phyloP scores from a whole-genome alignment of 495 filamentous ascomycete species.

The Talaromyces adpressus region DNA sequence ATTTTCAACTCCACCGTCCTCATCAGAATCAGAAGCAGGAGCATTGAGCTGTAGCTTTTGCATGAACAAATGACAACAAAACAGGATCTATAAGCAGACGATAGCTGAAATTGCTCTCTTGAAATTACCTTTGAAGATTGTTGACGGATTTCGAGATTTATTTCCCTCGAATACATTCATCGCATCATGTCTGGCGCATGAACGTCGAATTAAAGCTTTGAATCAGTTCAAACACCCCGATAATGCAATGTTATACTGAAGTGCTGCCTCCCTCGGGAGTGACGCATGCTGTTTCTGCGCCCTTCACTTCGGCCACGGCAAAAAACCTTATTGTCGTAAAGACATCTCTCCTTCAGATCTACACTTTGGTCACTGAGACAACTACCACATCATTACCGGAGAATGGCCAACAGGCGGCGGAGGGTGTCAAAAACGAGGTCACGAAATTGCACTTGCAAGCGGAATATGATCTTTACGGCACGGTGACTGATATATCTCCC shows the following conservation, averaged over 20 bases:
- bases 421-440: constrained; percentile 36
- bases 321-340: constrained; percentile 84
- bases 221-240: neutral
- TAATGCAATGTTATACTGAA: constrained; percentile 83
- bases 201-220: neutral
- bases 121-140: neutral
- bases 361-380: constrained; percentile 36
- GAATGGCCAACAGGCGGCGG: constrained; percentile 40
- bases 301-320: constrained; percentile 67
- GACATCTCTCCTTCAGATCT: constrained; percentile 87
- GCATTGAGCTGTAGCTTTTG: neutral
- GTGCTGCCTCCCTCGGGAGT: constrained; percentile 88
- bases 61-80: neutral
- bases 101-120: neutral
- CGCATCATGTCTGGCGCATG: constrained; percentile 1
- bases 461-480: constrained; percentile 76
- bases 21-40: neutral
- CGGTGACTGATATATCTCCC: constrained; percentile 70
- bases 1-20: neutral
- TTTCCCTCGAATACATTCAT: neutral
- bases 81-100: neutral
- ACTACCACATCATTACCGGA: constrained; percentile 15
- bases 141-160: neutral
- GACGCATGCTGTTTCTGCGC: constrained; percentile 73
- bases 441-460: constrained; percentile 80